These are phyloP conservation scores for Phytophthora macrochlamydospora DNA, from an alignment of 352 stramenopile species.

Conservation along the genomic window DNA sequence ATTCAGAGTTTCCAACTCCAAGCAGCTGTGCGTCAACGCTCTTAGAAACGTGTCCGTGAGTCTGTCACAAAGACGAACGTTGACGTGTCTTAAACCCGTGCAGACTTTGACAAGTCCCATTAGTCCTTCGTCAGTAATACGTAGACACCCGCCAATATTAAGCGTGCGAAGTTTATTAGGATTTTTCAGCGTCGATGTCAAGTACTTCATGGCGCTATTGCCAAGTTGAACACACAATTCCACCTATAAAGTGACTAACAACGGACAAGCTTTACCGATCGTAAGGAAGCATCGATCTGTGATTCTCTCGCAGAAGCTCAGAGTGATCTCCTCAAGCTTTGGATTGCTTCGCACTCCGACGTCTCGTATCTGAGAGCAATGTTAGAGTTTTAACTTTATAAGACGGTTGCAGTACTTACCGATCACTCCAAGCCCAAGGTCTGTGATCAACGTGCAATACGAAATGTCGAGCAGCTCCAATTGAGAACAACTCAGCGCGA, in stretches of 20 bases:
- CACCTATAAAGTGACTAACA: conserved; percentile 49
- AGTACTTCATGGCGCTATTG: conserved; percentile 58
- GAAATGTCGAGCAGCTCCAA: conserved; percentile 84
- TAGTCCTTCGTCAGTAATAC: conserved; percentile 81
- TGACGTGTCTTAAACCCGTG: conserved; percentile 68
- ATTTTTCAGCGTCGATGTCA: conserved; percentile 49
- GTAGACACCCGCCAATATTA: conserved; percentile 79
- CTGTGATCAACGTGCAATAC: conserved; percentile 66
- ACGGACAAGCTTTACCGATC: conserved; percentile 52
- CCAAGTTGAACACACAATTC: conserved; percentile 72
- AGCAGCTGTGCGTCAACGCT: conserved; percentile 82
- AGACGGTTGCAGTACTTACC: conserved; percentile 61
- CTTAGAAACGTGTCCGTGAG: conserved; percentile 80
- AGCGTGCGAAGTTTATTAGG: conserved; percentile 59
- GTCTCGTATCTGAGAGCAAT: conserved; percentile 80
- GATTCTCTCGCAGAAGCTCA: conserved; percentile 73
- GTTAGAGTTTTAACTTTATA: conserved; percentile 49
- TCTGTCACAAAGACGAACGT: conserved; percentile 78
- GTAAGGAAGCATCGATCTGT: conserved; percentile 65
- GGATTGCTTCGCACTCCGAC: conserved; percentile 59
- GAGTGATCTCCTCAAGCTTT: conserved; percentile 55
- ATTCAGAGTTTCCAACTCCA: conserved; percentile 78
- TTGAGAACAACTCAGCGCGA: conserved; percentile 55
- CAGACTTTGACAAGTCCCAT: conserved; percentile 66
- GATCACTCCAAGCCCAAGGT: conserved; percentile 51